phyloP scores from a whole-genome alignment of 164 flowering plant genomes.

The Macadamia integrifolia region DNA sequence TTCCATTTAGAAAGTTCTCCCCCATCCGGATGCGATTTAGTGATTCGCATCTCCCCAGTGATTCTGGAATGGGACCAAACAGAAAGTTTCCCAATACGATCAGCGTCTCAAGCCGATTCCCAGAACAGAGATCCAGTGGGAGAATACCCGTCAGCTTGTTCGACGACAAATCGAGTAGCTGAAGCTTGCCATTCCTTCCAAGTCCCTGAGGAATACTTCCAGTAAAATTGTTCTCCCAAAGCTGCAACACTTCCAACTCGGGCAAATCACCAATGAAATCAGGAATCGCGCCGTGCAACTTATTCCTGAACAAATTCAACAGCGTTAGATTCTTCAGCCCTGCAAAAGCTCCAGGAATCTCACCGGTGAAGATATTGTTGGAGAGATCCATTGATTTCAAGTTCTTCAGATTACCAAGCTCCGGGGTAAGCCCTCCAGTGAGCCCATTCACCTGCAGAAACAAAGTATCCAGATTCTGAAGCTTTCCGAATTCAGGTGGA shows the following conservation, averaged over 20 bases:
- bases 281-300: conserved; percentile 81
- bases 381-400: conserved; percentile 93
- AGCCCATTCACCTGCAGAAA: conserved; percentile 82
- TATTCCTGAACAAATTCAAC: conserved; percentile 79
- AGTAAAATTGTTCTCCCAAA: conserved; percentile 96
- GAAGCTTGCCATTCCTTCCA: conserved; percentile 62
- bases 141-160: conserved; percentile 77
- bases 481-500: conserved; percentile 65
- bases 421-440: conserved; percentile 53
- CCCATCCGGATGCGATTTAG: conserved; percentile 79
- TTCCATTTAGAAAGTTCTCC: conserved; percentile 76
- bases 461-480: conserved; percentile 74
- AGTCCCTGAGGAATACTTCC: conserved; percentile 65
- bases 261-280: conserved; percentile 78
- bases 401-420: conserved; percentile 60
- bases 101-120: conserved; percentile 59
- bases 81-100: conserved; percentile 74
- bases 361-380: conserved; percentile 68
- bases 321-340: conserved; percentile 69
- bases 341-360: conserved; percentile 58
- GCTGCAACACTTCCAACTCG: conserved; percentile 73
- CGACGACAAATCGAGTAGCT: conserved; percentile 69
- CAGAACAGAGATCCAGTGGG: conserved; percentile 64
- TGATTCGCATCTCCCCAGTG: conserved; percentile 67
- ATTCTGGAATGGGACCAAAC: conserved; percentile 80